Base-by-base conservation (phyloP, 2,329 filamentous ascomycete genomes). In the Fonsecaea nubica region DNA sequence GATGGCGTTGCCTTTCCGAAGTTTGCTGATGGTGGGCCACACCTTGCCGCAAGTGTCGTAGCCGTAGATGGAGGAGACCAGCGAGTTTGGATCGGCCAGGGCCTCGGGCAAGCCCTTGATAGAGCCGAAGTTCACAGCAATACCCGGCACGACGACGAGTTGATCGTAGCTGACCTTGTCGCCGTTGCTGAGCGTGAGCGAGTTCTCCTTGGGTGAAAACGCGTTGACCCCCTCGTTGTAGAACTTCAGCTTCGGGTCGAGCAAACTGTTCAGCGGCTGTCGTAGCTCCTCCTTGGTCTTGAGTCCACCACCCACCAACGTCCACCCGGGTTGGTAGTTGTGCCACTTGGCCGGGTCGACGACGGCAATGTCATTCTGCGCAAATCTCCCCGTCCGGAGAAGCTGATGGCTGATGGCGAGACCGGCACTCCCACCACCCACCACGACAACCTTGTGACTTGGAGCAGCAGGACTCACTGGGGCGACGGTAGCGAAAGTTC, bases 291-390 rank as follows among this genome's bases (percentile, higher is more conserved):
- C 80, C 74, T 87, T 88, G 55, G 80, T 83, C 76, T 90, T 90
- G 45, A 90, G 80, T 3, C 88, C 88, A 45, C 86, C 87, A 52
- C 88, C 88, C 1, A 90, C 88, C 0, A 90, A 80, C 1, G 89
- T 90, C 88, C 88, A 90, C 62, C 88, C 88, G 0, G 88, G 87
- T 75, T 90, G 88, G 75, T 90, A 90, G 77, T 90, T 82, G 74
- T 90, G 88, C 81, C 83, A 88, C 69, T 78, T 74, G 0, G 88
- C 82, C 0, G 88, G 88, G 69, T 90, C 88, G 52, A 90, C 78
- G 32, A 90, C 72, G 33, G 88, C 88, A 67, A 90, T 89, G 66
- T 90, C 88, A 36, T 87, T 80, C 52, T 81, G 78, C 0, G 76
- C 69, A 72, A 89, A 90, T 32, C 82, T 82, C 52, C 86, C 87